Base-by-base conservation (phyloP, 306 rosid species). In the Cucumis cinereus region DNA sequence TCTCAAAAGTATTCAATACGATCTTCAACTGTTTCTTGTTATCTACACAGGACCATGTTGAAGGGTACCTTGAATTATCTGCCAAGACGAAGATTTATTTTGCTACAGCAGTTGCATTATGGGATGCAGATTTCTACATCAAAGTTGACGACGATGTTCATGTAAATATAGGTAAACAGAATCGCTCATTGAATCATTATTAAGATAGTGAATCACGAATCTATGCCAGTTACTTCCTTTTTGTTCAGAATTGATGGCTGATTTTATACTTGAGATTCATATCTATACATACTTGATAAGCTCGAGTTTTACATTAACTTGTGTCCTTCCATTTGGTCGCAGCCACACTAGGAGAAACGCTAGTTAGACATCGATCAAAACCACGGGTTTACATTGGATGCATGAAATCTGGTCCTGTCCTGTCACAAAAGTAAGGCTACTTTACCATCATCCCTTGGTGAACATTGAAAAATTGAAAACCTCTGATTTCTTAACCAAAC, bases 321-420 rank as follows among this genome's bases (percentile, higher is more conserved):
- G 3, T 52, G 43, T 72, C 61, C 76, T 49, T 72, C 19, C 45
- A 28, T 47, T 24, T 77, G 40, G 52, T 78, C 79, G 58, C 93
- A 95, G 99, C 96, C 53, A 95, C 99, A 57, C 87, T 95, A 69
- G 99, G 99, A 64, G 96, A 90, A 82, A 95, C 99, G 36, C 89
- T 95, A 19, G 93, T 85, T 57, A 84, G 99, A 85, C 98, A 95
- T 82, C 86, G 96, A 80, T 82, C 88, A 36, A 92, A 92, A 80
- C 89, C 77, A 35, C 87, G 89, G 64, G 79, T 90, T 47, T 95
- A 95, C 87, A 88, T 95, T 55, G 98, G 99, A 71, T 95, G 99
- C 96, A 95, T 95, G 99, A 95, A 95, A 90, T 95, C 99, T 56
- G 99, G 99, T 56, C 99, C 98, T 28, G 98, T 95, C 52, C 86